Evolutionary conservation across 1,139 yeast species (phyloP).

Genomic region (Debaryomycetaceae sp.): DNA sequence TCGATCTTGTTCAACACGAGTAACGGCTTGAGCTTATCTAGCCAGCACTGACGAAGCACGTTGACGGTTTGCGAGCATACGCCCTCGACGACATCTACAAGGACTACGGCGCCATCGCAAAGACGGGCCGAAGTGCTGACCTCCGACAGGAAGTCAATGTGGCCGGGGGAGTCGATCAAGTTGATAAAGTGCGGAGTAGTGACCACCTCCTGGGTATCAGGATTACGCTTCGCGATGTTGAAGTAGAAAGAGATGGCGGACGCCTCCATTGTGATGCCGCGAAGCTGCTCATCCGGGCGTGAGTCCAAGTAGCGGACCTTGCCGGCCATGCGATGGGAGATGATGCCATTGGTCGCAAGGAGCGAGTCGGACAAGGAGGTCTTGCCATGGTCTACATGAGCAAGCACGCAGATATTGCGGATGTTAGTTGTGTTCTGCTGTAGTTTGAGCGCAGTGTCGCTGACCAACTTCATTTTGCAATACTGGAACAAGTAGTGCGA

Average conservation of each 20-base stretch:
- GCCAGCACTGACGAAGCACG: conserved; percentile 93
- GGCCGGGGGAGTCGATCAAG: conserved; percentile 99
- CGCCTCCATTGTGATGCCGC: conserved; percentile 98
- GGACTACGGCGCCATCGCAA: conserved; percentile 93
- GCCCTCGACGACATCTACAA: conserved; percentile 96
- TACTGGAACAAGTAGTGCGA: background rate
- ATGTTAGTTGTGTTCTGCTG: conserved; percentile 63
- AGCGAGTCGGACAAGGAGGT: conserved; percentile 90
- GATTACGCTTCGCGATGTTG: conserved; percentile 41
- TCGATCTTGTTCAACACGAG: conserved; percentile 92
- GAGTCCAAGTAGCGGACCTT: conserved; percentile 88
- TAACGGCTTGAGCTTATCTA: conserved; percentile 78
- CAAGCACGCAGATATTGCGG: conserved; percentile 87
- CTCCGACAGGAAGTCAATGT: conserved; percentile 97
- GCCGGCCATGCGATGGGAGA: conserved; percentile 91
- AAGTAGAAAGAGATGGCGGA: conserved; percentile 86
- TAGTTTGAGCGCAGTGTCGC: conserved; percentile 52
- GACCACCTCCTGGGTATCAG: conserved; percentile 19
- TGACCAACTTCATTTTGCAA: conserved; percentile 40
- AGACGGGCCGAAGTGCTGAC: conserved; percentile 91
- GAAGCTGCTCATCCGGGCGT: conserved; percentile 85
- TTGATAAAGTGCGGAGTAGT: conserved; percentile 77
- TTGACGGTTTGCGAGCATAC: conserved; percentile 96
- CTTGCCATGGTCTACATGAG: conserved; percentile 98
- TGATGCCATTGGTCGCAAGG: conserved; percentile 90